These are phyloP conservation scores for Crithidia acanthocephali DNA, from an alignment of 208 protist genomes.

Conservation along the genomic window DNA sequence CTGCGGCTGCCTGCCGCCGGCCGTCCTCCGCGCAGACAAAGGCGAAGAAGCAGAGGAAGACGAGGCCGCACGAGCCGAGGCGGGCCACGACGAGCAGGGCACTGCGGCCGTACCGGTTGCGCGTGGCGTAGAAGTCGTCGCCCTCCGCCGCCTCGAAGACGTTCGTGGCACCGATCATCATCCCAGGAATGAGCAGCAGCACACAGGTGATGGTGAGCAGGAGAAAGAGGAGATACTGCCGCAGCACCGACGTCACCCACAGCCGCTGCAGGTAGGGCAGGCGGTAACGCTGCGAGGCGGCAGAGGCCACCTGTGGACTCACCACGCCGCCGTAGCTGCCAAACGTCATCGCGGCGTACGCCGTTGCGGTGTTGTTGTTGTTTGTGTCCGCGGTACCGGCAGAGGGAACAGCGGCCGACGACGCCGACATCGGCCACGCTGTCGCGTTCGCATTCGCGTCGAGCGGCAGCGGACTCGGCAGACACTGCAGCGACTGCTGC, in stretches of 20 bases:
- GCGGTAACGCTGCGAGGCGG: conserved; percentile 21
- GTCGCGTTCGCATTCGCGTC: background rate
- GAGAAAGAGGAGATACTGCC: conserved; percentile 46
- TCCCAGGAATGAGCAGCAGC: conserved; percentile 36
- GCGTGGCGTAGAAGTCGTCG: conserved; percentile 34
- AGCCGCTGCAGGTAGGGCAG: conserved; percentile 46
- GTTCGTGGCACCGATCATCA: conserved; percentile 36
- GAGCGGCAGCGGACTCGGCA: background rate
- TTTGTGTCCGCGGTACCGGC: background rate
- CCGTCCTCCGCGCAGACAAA: conserved; percentile 6
- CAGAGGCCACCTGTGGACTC: background rate
- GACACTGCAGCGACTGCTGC: conserved; percentile 2
- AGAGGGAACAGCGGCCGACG: background rate
- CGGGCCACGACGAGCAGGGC: conserved; percentile 33
- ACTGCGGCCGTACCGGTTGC: conserved; percentile 39
- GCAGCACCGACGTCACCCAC: conserved; percentile 49
- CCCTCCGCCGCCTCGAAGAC: conserved; percentile 35
- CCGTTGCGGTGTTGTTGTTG: background rate
- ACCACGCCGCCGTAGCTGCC: background rate
- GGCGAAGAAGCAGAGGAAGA: conserved; percentile 14
- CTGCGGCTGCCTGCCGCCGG: background rate
- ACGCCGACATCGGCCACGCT: background rate
- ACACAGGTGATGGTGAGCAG: conserved; percentile 29
- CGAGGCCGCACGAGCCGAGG: conserved; percentile 16
- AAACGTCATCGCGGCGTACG: background rate